phyloP scores from a whole-genome alignment of 805 yeast species.

The Yarrowia porcina region DNA sequence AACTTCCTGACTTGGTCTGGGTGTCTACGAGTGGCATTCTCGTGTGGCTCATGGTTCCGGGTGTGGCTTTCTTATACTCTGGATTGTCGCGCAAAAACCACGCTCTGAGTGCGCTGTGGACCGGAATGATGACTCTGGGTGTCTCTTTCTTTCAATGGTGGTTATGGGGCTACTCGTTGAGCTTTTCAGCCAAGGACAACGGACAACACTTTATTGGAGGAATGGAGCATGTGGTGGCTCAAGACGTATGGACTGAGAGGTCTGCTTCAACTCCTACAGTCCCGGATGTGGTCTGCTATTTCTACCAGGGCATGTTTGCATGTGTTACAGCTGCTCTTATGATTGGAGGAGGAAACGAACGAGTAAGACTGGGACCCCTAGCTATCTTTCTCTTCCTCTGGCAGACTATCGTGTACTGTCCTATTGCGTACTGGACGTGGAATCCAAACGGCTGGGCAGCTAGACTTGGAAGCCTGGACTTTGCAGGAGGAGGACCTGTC shows the following conservation, averaged over 20 bases:
- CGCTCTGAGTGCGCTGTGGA: slow-evolving; percentile 91
- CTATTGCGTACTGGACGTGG: slow-evolving; percentile 99
- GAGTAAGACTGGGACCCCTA: slow-evolving; percentile 97
- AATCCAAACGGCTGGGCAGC: slow-evolving; percentile 88
- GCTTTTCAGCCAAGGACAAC: slow-evolving; percentile 64
- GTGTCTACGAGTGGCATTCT: slow-evolving; percentile 41
- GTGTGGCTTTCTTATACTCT: slow-evolving; percentile 87
- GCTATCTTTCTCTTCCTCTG: slow-evolving; percentile 90
- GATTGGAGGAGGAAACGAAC: slow-evolving; percentile 97
- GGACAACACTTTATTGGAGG: slow-evolving; percentile 82
- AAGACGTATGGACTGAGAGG: slow-evolving; percentile 52
- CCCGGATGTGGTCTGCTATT: slow-evolving; percentile 85
- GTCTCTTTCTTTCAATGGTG: slow-evolving; percentile 92
- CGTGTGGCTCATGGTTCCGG: slow-evolving; percentile 81
- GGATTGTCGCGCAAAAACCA: slow-evolving; percentile 96
- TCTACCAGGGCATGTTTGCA: slow-evolving; percentile 97
- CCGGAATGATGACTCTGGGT: slow-evolving; percentile 83
- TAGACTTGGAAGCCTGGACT: slow-evolving; percentile 80
- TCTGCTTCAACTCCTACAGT: slow-evolving; percentile 43
- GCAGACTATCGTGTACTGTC: slow-evolving; percentile 94
- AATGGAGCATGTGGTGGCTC: slow-evolving; percentile 76
- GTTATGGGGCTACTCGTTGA: slow-evolving; percentile 94
- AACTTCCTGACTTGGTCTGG: not conserved
- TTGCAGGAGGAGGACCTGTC: slow-evolving; percentile 99
- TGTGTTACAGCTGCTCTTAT: slow-evolving; percentile 85